Base-by-base conservation (phyloP, 306 rosid species). In the Prosopis cineraria region DNA sequence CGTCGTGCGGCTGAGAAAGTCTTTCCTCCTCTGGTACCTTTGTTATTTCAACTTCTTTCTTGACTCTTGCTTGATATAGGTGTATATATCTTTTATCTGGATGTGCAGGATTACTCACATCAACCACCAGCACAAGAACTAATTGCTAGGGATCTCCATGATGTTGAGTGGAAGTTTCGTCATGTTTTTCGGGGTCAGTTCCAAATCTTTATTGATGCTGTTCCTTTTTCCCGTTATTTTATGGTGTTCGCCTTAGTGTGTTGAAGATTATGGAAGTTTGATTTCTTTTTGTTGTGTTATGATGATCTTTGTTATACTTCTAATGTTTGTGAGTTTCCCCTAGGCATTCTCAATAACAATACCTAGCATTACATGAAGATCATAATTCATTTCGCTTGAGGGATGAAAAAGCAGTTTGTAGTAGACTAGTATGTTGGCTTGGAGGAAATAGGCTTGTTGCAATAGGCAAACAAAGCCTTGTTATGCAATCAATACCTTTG, bases 1-100 rank as follows among this genome's bases (percentile, higher is more conserved):
- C 97, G 97, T 69, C 97, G 97, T 70, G 97, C 97, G 3, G 97
- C 97, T 6, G 97, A 92, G 84, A 92, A 92, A 92, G 97, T 92
- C 80, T 92, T 92, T 58, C 95, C 95, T 79, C 97, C 95, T 1
- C 83, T 92, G 89, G 95, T 90, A 88, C 41, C 44, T 68, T 79
- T 47, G 62, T 3, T 72, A 16, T 41, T 59, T 73, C 70, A 9
- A 58, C 56, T 73, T 77, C 27, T 37, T 78, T n/a, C 48, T 77
- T 67, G 55, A 52, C 48, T 81, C 24, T 76, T 22, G 72, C 47
- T 78, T 40, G 78, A 74, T 72, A 64, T 68, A 40, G 82, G 76
- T 79, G 33, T 43, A 75, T 72, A 73, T 78, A 30, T 62, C 27
- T 78, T 77, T 33, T 79, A 29, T 75, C 84, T 72, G 81, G 82